Base-by-base conservation (phyloP, 495 filamentous ascomycete species). In the Penicillium taxi region DNA sequence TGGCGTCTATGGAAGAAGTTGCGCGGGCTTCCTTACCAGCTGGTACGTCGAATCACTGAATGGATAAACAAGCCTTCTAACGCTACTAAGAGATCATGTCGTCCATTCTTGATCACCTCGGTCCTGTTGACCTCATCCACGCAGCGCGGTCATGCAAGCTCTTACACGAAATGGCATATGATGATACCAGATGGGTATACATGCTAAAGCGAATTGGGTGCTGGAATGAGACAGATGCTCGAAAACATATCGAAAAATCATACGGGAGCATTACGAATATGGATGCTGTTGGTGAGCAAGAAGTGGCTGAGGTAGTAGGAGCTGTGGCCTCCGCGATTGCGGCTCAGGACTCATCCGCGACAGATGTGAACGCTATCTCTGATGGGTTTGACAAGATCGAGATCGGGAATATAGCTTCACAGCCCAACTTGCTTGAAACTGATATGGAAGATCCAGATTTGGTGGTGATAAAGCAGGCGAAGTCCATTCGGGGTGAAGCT, bases 131-230 rank as follows among this genome's bases (percentile, higher is more conserved):
- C 50, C 78, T 91, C 26, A 69, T 96, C 42, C 77, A 78, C 35
- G 89, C 84, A 55, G 91, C 91, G n/a, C 80, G 81, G 19, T 81
- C 84, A 19, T 96, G 87, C 36, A 82, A 77, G 57, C 84, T 87
- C 29, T 78, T 94, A 73, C 82, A 82, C 47, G 91, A 99, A 59
- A 99, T 99, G 88, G 93, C 93, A 8, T 96, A 96, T 64, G 93
- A 99, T 69, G 91, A 99, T 58, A 84, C 86, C 13, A 75, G 90
- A 64, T 99, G 91, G 91, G 81, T 96, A 30, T 78, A 82, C 37
- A 74, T 78, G 41, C 62, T 99, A 21, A 78, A 82, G 50, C 72
- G 69, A 19, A 94, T 99, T 75, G 86, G 81, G 5, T 82, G 84
- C 47, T 99, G 93, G 93, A 82, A 90, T 52, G 93, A 99, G 53